Evolutionary conservation across 257 asterid genomes (phyloP).

Genomic region (Solanum okadae): DNA sequence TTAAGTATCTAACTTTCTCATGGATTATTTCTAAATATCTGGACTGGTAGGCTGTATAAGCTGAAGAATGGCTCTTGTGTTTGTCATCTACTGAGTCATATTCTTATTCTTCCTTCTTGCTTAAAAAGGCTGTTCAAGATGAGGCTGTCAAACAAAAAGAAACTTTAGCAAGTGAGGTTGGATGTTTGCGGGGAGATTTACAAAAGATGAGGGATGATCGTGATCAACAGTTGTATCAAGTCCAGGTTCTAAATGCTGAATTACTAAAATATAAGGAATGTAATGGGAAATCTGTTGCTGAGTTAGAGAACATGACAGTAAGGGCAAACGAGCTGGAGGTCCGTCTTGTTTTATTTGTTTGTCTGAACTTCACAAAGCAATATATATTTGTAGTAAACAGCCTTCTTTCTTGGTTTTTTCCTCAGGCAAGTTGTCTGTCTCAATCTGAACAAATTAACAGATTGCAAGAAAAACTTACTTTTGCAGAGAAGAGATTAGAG

Average conservation of each 20-base stretch:
- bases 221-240: constrained; percentile 48
- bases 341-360: background rate
- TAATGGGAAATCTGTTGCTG: constrained; percentile 45
- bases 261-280: constrained; percentile 50
- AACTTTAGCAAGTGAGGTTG: constrained; percentile 55
- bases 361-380: background rate
- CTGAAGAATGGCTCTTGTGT: background rate
- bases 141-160: constrained; percentile 72
- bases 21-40: background rate
- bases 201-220: constrained; percentile 85
- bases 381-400: background rate
- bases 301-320: constrained; percentile 36
- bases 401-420: background rate
- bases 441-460: constrained; percentile 62
- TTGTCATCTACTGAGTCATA: background rate
- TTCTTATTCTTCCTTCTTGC: background rate
- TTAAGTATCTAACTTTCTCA: background rate
- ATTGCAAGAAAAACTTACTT: constrained; percentile 59
- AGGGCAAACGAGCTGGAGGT: constrained; percentile 72
- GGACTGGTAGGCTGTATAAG: background rate
- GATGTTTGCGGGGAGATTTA: constrained; percentile 58
- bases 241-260: constrained; percentile 46
- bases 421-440: constrained; percentile 53
- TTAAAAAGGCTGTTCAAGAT: constrained; percentile 52
- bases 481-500: constrained; percentile 61